Evolutionary conservation across 2,329 filamentous ascomycete species (phyloP).

Genomic region (Aspergillus viridinutans): DNA sequence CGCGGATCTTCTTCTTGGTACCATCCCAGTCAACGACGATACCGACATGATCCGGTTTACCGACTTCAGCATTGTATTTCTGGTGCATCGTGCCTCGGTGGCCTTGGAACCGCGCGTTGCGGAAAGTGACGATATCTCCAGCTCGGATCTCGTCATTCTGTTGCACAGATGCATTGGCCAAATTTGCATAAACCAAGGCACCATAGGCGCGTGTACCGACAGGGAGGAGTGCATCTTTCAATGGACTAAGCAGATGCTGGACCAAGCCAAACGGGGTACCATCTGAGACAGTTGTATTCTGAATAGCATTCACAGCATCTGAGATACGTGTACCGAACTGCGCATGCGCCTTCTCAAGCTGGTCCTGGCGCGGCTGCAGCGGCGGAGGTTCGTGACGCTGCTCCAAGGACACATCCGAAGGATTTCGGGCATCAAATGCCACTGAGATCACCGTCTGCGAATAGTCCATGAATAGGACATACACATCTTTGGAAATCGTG

Average conservation of each 20-base stretch:
- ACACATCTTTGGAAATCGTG: slow-evolving; percentile 72
- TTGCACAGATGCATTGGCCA: slow-evolving; percentile 87
- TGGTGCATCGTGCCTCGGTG: slow-evolving; percentile 93
- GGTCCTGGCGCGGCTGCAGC: slow-evolving; percentile 77
- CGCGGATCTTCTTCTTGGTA: slow-evolving; percentile 93
- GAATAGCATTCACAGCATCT: slow-evolving; percentile 64
- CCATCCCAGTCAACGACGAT: slow-evolving; percentile 97
- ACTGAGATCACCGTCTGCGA: slow-evolving; percentile 87
- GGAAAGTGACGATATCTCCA: slow-evolving; percentile 87
- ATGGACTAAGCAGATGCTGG: slow-evolving; percentile 70
- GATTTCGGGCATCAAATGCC: slow-evolving; percentile 70
- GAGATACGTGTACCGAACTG: slow-evolving; percentile 75
- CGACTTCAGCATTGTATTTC: slow-evolving; percentile 85
- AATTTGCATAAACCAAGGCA: slow-evolving; percentile 87
- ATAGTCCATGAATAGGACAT: slow-evolving; percentile 91
- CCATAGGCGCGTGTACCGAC: slow-evolving; percentile 88
- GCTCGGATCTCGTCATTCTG: slow-evolving; percentile 89
- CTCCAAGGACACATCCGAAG: slow-evolving; percentile 68
- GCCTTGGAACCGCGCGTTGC: slow-evolving; percentile 90
- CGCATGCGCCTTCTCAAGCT: slow-evolving; percentile 81
- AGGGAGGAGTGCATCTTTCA: slow-evolving; percentile 70
- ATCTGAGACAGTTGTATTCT: slow-evolving; percentile 77
- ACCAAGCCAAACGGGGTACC: slow-evolving; percentile 75
- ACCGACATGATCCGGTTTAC: slow-evolving; percentile 82
- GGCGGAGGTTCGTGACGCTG: slow-evolving; percentile 86